Evolutionary conservation across 345 rosid species (phyloP), one percentile per base, ranked within the genome.

Genomic region (Combretum micranthum): DNA sequence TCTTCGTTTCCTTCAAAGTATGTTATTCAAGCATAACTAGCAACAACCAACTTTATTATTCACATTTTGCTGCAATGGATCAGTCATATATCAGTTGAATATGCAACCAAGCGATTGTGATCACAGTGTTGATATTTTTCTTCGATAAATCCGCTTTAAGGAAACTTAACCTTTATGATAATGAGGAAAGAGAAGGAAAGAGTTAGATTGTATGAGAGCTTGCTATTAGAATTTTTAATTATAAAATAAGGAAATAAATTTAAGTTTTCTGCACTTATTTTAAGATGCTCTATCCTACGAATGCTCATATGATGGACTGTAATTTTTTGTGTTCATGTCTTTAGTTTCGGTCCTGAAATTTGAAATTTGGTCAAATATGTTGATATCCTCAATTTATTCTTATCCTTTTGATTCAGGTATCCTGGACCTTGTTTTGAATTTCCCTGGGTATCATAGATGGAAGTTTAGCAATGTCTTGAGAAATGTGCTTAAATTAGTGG

Each of bases 381-480:
- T 25, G 20, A 44, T 54, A 4, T 18, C 21, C 57, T 48, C 53
- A 26, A 53, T 47, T 47, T 20, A 12, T n/a, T 13, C n/a, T 54
- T 13, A 18, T 32, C 15, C 39, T 50, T 46, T 56, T 64, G 37
- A 65, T 61, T 52, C 66, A 93, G 97, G 99, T 78, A 50, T 89
- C 51, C 68, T 93, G 83, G 99, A 93, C 72, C 77, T 93, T 64
- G 57, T 76, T 74, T 71, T 93, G 74, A 89, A 93, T 73, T 89
- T 93, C 70, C 99, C 99, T 23, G 97, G 97, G 65, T 93, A 69
- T 70, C 96, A 89, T 61, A 70, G 94, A 52, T 89, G 99, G 99
- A 85, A 65, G 72, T 86, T 93, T 76, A 82, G 82, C 61, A 82
- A 80, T 68, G 80, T 89, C 26, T 50, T 83, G 75, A 69, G 97